phyloP scores from a whole-genome alignment of 2,329 filamentous ascomycete genomes.

The Botryotinia globosa region DNA sequence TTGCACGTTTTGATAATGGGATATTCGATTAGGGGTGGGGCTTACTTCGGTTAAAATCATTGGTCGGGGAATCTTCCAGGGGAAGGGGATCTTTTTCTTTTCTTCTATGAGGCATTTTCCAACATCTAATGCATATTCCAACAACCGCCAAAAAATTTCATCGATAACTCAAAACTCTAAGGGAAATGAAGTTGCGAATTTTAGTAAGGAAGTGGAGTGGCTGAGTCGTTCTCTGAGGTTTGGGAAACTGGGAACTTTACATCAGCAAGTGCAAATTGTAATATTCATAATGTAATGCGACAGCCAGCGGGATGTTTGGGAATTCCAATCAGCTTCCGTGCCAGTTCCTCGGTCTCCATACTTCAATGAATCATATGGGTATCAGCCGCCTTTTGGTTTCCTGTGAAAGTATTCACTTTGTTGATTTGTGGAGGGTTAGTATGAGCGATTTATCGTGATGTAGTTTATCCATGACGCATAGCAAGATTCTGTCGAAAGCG shows the following conservation, averaged over 20 bases:
- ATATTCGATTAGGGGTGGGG: background rate
- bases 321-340: background rate
- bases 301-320: background rate
- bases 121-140: background rate
- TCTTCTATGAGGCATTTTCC: slow-evolving; percentile 9
- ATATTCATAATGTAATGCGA: background rate
- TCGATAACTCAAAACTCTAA: background rate
- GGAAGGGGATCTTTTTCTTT: background rate
- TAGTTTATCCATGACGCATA: background rate
- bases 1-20: background rate
- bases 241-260: background rate
- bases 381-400: background rate
- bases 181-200: background rate
- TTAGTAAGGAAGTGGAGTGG: background rate
- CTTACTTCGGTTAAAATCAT: slow-evolving; percentile 3
- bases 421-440: background rate
- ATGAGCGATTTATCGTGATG: slow-evolving; percentile 2
- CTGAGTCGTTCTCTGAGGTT: background rate
- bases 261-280: background rate
- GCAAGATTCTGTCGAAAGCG: background rate
- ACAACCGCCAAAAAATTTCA: background rate
- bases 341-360: background rate
- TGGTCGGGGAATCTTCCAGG: slow-evolving; percentile 5
- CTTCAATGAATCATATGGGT: background rate
- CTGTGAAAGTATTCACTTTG: background rate